Evolutionary conservation across 495 filamentous ascomycete species (phyloP).

Genomic region (Penicillium soppii): DNA sequence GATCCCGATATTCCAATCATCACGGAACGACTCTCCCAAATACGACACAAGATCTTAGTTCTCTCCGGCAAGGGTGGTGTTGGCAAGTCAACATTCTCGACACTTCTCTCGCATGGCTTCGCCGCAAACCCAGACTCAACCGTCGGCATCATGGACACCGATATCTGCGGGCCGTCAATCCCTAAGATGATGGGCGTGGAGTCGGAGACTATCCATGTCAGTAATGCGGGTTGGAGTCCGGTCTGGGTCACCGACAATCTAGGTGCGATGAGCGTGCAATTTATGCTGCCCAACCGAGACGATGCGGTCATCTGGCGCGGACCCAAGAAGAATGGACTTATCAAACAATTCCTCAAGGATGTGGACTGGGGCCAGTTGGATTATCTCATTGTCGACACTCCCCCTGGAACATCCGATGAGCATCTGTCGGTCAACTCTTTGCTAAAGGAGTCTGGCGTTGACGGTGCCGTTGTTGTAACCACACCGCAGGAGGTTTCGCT

Average conservation of each 20-base stretch:
- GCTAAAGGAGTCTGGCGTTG: conserved; percentile 82
- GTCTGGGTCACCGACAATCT: conserved; percentile 93
- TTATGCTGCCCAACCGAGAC: conserved; percentile 91
- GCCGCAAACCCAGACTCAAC: conserved; percentile 70
- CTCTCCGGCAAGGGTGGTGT: conserved; percentile 95
- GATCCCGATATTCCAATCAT: conserved; percentile 92
- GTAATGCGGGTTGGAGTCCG: conserved; percentile 79
- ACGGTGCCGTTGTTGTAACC: conserved; percentile 89
- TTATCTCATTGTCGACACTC: conserved; percentile 89
- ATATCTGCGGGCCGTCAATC: conserved; percentile 92
- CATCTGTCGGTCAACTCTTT: conserved; percentile 89
- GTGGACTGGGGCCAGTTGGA: conserved; percentile 97
- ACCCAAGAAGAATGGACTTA: conserved; percentile 96
- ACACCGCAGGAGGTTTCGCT: conserved; percentile 94
- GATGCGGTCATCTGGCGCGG: conserved; percentile 97
- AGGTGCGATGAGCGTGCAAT: conserved; percentile 93
- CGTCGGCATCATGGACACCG: conserved; percentile 94
- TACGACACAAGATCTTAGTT: conserved; percentile 88
- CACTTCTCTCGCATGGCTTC: conserved; percentile 82
- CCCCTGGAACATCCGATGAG: conserved; percentile 92
- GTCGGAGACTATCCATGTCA: conserved; percentile 85
- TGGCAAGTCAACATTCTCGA: conserved; percentile 89
- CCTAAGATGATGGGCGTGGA: conserved; percentile 99
- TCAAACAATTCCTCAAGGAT: conserved; percentile 96
- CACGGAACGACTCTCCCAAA: conserved; percentile 72